phyloP scores from a whole-genome alignment of 352 stramenopile species.

The Elongisporangium senticosum region DNA sequence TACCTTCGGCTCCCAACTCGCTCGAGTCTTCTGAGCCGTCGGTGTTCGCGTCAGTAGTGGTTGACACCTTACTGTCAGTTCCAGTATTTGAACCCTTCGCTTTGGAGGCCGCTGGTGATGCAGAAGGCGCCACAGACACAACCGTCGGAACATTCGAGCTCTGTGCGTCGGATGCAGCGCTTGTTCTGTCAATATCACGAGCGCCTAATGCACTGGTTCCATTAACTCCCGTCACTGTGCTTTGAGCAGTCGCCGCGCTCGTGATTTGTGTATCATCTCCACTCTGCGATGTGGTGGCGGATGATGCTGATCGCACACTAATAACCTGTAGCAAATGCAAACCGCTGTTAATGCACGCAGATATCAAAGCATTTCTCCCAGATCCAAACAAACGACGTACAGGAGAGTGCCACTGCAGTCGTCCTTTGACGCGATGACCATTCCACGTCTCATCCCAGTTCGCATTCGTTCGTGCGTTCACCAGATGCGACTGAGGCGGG shows the following conservation, averaged over 20 bases:
- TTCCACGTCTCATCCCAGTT: slow-evolving; percentile 63
- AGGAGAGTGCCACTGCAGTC: slow-evolving; percentile 61
- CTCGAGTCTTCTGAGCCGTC: neutral
- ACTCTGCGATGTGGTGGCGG: neutral
- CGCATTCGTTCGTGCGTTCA: slow-evolving; percentile 75
- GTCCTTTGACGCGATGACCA: slow-evolving; percentile 50
- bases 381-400: slow-evolving; percentile 15
- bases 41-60: neutral
- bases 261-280: too few species aligned
- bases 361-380: neutral
- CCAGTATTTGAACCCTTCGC: neutral
- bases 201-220: neutral
- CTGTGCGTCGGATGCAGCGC: neutral
- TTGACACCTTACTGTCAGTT: neutral
- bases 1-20: neutral
- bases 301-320: slow-evolving; percentile 13
- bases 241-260: neutral
- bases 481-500: slow-evolving; percentile 72
- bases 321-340: slow-evolving; percentile 24
- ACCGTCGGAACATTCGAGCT: neutral
- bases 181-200: neutral
- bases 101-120: neutral
- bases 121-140: neutral
- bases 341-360: neutral
- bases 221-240: neutral